Percentiles rank a stretch among this genome's conserved stretches.
These are phyloP conservation scores for Zanthoxylum bungeanum DNA, from an alignment of 345 rosid genomes.

Conservation along the genomic window DNA sequence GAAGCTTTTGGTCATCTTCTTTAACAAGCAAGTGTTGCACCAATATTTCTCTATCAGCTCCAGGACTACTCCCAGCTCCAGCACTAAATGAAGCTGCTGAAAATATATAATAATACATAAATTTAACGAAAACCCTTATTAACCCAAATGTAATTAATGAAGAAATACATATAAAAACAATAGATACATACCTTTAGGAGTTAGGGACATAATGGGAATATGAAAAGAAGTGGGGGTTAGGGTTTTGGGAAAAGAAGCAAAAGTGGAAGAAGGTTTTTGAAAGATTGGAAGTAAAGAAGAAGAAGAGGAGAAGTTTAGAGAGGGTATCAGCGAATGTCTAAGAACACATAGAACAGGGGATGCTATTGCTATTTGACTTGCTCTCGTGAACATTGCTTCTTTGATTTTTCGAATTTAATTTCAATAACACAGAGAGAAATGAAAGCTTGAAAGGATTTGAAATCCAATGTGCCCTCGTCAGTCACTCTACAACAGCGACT, in stretches of 20 bases:
- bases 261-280: slow-evolving; percentile 33
- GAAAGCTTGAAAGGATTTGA: neutral
- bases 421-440: neutral
- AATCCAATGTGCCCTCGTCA: neutral
- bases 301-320: slow-evolving; percentile 21
- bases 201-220: neutral
- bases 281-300: slow-evolving; percentile 26
- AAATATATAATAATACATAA: neutral
- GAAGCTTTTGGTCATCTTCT: slow-evolving; percentile 59
- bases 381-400: slow-evolving; percentile 37
- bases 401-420: neutral
- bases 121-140: neutral
- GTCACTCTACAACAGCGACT: too few relatives aligned
- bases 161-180: too few relatives aligned
- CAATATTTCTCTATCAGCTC: slow-evolving; percentile 52
- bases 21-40: slow-evolving; percentile 90
- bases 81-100: slow-evolving; percentile 57
- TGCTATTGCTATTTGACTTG: slow-evolving; percentile 28
- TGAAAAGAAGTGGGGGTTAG: slow-evolving; percentile 5
- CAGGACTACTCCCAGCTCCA: slow-evolving; percentile 36
- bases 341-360: slow-evolving; percentile 33
- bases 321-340: slow-evolving; percentile 37
- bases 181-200: slow-evolving; percentile 30
- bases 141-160: neutral
- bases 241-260: slow-evolving; percentile 29